Evolutionary conservation across 306 rosid species (phyloP), one percentile per base, ranked within the genome.

Genomic region (Pachyrhizus erosus): DNA sequence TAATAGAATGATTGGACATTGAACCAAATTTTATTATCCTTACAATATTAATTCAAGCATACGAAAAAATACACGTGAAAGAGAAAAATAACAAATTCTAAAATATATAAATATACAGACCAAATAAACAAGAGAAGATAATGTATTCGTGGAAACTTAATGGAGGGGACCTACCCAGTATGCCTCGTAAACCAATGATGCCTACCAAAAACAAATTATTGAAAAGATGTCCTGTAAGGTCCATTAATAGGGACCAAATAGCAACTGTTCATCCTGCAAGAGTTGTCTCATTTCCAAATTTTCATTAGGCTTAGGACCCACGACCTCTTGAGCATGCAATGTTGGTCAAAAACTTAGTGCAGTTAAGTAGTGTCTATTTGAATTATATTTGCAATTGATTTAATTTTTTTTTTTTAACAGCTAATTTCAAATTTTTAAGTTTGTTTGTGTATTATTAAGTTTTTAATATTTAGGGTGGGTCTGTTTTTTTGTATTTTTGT

Each of bases 121-220:
- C 29, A 64, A 77, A 26, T n/a, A 48, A 15, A 37, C 14, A 7
- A 45, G 31, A 31, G 2, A 45, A 62, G n/a, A 42, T 18, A 17
- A 46, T 9, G 31, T 26, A n/a, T n/a, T 34, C 18, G 54, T 42
- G 45, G 18, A 9, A 20, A 61, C 11, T 2, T n/a, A 5, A 34
- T 5, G 48, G 24, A 17, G 34, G 34, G 66, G 49, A 39, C 84
- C 84, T 60, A 62, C 57, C 23, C 33, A 7, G 1, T 34, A 23
- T 51, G 31, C 49, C 23, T 62, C 24, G 17, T 29, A 7, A 73
- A 62, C 74, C 60, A 20, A 15, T 23, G 27, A 80, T 72, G 73
- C 14, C 67, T 61, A 73, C 60, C 67, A 20, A 23, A 6, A 46
- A 49, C 33, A 23, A 73, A 73, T 73, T 33, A 49, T 64, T 66